Evolutionary conservation across 2,329 filamentous ascomycete species (phyloP).

Genomic region (Phaeosphaeria sp.): DNA sequence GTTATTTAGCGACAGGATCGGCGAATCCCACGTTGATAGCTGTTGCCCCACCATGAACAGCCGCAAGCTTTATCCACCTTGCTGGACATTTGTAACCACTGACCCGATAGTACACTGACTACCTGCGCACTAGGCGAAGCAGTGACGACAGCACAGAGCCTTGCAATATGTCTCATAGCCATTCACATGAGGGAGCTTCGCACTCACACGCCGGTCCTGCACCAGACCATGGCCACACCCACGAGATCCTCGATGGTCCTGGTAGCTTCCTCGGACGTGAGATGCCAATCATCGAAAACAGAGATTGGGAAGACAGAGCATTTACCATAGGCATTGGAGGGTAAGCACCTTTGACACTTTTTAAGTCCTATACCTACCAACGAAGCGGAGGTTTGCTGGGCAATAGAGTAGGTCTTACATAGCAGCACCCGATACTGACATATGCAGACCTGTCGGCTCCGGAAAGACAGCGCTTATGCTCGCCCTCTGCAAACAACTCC

Average conservation of each 20-base stretch:
- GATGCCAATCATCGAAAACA: conserved; percentile 89
- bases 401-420: neutral
- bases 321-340: conserved; percentile 99
- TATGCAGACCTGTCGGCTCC: conserved; percentile 83
- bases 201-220: conserved; percentile 58
- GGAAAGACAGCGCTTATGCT: conserved; percentile 98
- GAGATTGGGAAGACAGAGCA: conserved; percentile 85
- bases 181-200: conserved; percentile 50
- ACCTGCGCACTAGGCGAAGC: neutral
- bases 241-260: conserved; percentile 93
- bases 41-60: conserved; percentile 28
- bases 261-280: conserved; percentile 89
- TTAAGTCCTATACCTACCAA: neutral
- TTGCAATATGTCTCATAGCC: conserved; percentile 41
- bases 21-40: conserved; percentile 21
- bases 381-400: neutral
- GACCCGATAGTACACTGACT: neutral
- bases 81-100: conserved; percentile 8
- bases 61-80: conserved; percentile 2
- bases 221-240: conserved; percentile 87
- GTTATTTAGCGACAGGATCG: conserved; percentile 3
- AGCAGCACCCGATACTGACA: conserved; percentile 14
- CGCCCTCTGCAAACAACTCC: conserved; percentile 83
- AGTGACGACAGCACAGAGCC: too few species aligned
- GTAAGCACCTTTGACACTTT: conserved; percentile 62